Percentiles rank a stretch among this genome's conserved stretches.
Conservation (phyloP, 768 basidiomycete species). For the Suillus discolor region DNA sequence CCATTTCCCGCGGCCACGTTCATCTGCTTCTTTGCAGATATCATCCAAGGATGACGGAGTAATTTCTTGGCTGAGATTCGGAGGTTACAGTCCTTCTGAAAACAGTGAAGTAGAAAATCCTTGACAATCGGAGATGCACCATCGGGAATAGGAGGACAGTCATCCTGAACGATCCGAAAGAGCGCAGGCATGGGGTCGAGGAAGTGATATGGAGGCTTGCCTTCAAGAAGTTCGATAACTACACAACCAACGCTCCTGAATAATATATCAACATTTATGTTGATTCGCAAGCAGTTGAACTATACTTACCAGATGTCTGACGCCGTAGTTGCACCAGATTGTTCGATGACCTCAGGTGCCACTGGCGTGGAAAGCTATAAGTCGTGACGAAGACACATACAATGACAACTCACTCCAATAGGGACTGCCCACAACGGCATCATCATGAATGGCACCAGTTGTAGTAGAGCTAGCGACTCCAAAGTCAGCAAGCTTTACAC, state of each 20-base stretch:
- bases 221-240: constrained; percentile 89
- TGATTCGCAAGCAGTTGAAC: background rate
- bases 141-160: constrained; percentile 95
- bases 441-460: constrained; percentile 75
- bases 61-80: constrained; percentile 94
- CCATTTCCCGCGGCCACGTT: constrained; percentile 35
- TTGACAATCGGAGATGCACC: constrained; percentile 94
- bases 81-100: constrained; percentile 96
- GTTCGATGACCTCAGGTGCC: constrained; percentile 99
- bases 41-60: constrained; percentile 95
- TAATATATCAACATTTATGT: constrained; percentile 10
- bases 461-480: constrained; percentile 88
- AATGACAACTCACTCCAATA: constrained; percentile 84
- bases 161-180: constrained; percentile 98
- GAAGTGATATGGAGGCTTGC: constrained; percentile 94
- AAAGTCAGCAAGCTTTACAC: constrained; percentile 98
- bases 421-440: constrained; percentile 94
- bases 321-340: constrained; percentile 94
- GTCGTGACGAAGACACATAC: constrained; percentile 5
- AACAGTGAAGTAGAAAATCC: constrained; percentile 96
- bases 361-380: constrained; percentile 46
- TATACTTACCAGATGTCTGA: constrained; percentile 89
- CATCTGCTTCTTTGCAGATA: constrained; percentile 78
- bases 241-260: constrained; percentile 88
- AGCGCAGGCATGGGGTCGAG: constrained; percentile 98